These are phyloP conservation scores for Cercospora sesami DNA, from an alignment of 2,329 filamentous ascomycete genomes.

Conservation along the genomic window DNA sequence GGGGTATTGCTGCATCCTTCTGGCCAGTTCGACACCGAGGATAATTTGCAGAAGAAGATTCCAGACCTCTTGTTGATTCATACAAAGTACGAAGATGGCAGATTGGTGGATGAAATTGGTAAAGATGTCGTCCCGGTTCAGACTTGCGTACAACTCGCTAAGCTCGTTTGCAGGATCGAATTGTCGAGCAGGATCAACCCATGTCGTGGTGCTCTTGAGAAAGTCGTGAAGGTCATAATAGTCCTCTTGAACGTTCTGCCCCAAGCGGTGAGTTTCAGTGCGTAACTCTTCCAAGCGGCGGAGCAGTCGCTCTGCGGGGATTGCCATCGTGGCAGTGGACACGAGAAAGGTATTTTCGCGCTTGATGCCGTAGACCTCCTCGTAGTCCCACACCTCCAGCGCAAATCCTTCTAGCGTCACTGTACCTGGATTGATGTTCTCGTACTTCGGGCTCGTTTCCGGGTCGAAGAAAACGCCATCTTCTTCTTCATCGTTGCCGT, in stretches of 20 bases:
- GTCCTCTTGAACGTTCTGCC: neutral
- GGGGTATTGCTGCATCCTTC: neutral
- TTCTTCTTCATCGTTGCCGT: neutral
- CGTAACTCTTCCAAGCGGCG: neutral
- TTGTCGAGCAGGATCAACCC: neutral
- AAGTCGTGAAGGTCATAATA: neutral
- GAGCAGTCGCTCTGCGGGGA: neutral
- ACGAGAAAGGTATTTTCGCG: neutral
- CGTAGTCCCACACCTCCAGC: neutral
- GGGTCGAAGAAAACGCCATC: slow-evolving; percentile 4
- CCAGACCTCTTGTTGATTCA: neutral
- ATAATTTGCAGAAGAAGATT: neutral
- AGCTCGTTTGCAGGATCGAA: neutral
- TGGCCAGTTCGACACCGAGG: neutral
- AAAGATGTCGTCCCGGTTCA: neutral
- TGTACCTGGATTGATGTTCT: slow-evolving; percentile 1
- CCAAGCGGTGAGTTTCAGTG: neutral
- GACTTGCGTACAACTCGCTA: slow-evolving; percentile 1
- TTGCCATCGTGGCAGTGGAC: neutral
- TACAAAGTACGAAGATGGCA: neutral
- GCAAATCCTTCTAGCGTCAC: slow-evolving; percentile 6
- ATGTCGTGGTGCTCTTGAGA: neutral
- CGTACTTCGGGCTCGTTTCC: neutral
- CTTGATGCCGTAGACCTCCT: neutral
- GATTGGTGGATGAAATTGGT: neutral